These are phyloP conservation scores for Coemansia sp. DNA, from an alignment of 192 early-diverging fungal species.

Conservation along the genomic window DNA sequence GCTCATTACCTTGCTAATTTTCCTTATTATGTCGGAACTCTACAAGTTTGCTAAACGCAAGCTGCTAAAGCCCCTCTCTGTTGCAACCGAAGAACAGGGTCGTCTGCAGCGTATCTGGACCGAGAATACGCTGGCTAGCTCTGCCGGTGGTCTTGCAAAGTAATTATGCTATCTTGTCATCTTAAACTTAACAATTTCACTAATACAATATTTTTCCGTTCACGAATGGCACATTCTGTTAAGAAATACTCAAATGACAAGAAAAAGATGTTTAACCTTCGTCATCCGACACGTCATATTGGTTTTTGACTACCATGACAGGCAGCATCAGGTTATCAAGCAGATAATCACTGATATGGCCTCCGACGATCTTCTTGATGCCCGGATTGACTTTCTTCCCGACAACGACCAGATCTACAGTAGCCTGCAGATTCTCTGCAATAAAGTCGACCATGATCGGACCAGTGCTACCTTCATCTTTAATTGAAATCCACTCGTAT, in stretches of 20 bases:
- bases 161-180: neutral
- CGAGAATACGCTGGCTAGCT: conserved; percentile 45
- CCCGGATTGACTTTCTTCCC: conserved; percentile 26
- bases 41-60: conserved; percentile 65
- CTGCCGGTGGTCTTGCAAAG: conserved; percentile 24
- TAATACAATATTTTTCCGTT: conserved; percentile 1
- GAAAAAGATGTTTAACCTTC: conserved; percentile 10
- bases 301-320: conserved; percentile 54
- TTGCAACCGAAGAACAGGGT: conserved; percentile 42
- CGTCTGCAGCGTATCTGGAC: conserved; percentile 56
- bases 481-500: conserved; percentile 54
- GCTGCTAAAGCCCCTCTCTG: conserved; percentile 40
- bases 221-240: neutral
- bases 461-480: conserved; percentile 47
- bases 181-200: neutral
- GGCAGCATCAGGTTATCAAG: conserved; percentile 33
- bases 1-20: conserved; percentile 58
- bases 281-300: conserved; percentile 51
- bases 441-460: conserved; percentile 46
- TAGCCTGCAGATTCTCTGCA: conserved; percentile 29
- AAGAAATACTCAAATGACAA: neutral
- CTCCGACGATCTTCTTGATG: conserved; percentile 37
- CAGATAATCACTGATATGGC: conserved; percentile 46
- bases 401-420: conserved; percentile 45
- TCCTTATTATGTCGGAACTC: conserved; percentile 62